phyloP scores from a whole-genome alignment of 176 grass and related monocot genomes.

The Bolboschoenus planiculmis region DNA sequence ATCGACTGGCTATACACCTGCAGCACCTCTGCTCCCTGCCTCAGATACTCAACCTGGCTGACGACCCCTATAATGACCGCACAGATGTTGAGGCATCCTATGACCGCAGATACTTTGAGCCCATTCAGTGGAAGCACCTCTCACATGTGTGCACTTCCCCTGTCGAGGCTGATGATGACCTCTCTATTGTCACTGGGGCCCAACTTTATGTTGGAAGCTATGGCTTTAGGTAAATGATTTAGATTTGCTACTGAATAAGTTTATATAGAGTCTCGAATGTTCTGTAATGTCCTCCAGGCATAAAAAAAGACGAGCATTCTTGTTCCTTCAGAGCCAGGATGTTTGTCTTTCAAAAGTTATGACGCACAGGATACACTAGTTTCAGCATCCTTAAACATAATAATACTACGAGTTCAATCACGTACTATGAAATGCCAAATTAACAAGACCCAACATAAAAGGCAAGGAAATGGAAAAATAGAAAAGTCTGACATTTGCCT shows the following conservation, averaged over 20 bases:
- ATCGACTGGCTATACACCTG: constrained; percentile 85
- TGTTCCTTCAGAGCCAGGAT: no score
- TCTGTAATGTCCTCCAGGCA: no score
- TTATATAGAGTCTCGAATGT: no score
- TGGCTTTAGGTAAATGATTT: constrained; percentile 35
- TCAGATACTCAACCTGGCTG: constrained; percentile 65
- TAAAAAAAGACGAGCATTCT: no score
- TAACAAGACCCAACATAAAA: not conserved
- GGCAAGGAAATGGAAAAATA: not conserved
- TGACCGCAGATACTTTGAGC: constrained; percentile 73
- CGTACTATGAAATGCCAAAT: not conserved
- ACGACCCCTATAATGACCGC: constrained; percentile 40
- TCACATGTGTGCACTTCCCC: constrained; percentile 89
- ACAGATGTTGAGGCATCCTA: constrained; percentile 32
- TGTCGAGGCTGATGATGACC: constrained; percentile 64
- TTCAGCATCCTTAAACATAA: no score
- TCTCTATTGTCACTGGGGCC: constrained; percentile 69
- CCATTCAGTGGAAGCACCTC: constrained; percentile 77
- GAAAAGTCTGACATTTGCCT: not conserved
- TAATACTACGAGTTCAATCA: no score
- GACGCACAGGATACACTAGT: no score
- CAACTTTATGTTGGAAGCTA: constrained; percentile 55
- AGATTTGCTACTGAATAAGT: not conserved
- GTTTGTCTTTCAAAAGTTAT: no score
- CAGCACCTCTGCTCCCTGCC: constrained; percentile 92